These are phyloP conservation scores for Mycena olivaceomarginata DNA, from an alignment of 768 basidiomycete species.

Conservation along the genomic window DNA sequence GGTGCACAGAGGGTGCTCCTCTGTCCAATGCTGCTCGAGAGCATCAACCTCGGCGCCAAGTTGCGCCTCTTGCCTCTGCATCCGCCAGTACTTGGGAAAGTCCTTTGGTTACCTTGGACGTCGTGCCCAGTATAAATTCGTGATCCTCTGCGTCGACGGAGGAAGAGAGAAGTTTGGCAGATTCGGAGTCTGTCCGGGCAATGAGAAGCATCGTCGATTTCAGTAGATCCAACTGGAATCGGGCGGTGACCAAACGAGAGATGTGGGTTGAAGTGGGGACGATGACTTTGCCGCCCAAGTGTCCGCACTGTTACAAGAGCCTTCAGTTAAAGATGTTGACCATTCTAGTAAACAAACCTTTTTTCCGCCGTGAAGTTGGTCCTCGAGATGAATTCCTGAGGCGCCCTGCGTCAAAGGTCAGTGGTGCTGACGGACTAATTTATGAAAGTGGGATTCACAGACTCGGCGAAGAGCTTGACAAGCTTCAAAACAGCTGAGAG, in stretches of 20 bases:
- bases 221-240: slow-evolving; percentile 94
- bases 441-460: slow-evolving; percentile 63
- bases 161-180: slow-evolving; percentile 88
- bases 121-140: slow-evolving; percentile 83
- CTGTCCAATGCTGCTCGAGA: slow-evolving; percentile 87
- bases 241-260: slow-evolving; percentile 88
- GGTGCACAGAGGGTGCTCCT: slow-evolving; percentile 80
- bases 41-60: slow-evolving; percentile 81
- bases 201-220: slow-evolving; percentile 93
- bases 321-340: slow-evolving; percentile 2
- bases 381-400: slow-evolving; percentile 93
- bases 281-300: slow-evolving; percentile 94
- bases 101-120: slow-evolving; percentile 64
- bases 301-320: slow-evolving; percentile 76
- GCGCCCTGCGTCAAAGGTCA: slow-evolving; percentile 73
- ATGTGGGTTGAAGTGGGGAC: slow-evolving; percentile 93
- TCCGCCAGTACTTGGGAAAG: slow-evolving; percentile 83
- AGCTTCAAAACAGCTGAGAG: slow-evolving; percentile 97
- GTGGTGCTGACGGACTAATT: background rate
- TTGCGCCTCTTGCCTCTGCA: slow-evolving; percentile 78
- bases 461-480: slow-evolving; percentile 95
- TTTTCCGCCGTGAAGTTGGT: slow-evolving; percentile 96
- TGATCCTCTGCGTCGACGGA: slow-evolving; percentile 91
- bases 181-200: slow-evolving; percentile 95
- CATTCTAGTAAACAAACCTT: slow-evolving; percentile 68